Conservation (phyloP, 2,329 filamentous ascomycete species). For the Epichloe sp. region DNA sequence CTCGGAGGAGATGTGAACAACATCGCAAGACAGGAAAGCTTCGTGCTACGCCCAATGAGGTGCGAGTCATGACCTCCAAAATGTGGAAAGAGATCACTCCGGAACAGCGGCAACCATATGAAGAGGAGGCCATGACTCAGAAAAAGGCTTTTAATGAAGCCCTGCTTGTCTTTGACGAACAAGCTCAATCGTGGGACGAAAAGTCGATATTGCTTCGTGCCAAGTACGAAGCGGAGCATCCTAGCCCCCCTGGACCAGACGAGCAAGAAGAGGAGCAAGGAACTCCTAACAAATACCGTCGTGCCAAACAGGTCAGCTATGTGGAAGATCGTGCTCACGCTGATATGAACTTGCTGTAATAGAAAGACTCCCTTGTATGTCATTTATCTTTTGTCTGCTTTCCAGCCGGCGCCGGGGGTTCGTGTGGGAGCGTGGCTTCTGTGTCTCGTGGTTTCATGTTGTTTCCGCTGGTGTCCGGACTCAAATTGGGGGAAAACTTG, state of each 20-base stretch:
- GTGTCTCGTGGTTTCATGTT: background rate
- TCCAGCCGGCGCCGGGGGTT: background rate
- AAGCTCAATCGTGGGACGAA: conserved; percentile 59
- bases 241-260: conserved; percentile 16
- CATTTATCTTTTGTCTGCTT: background rate
- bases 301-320: conserved; percentile 26
- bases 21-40: conserved; percentile 49
- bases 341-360: conserved; percentile 11
- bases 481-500: background rate
- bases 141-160: conserved; percentile 51
- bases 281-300: conserved; percentile 19
- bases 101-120: conserved; percentile 63
- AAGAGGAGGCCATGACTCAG: conserved; percentile 58
- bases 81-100: conserved; percentile 75
- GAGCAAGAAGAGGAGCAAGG: conserved; percentile 11
- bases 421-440: background rate
- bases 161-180: conserved; percentile 45
- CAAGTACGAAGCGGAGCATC: conserved; percentile 40
- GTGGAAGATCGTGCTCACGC: conserved; percentile 18
- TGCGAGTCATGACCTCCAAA: conserved; percentile 71
- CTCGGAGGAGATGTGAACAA: conserved; percentile 47
- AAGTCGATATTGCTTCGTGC: conserved; percentile 42
- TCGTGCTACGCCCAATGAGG: conserved; percentile 61
- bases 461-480: background rate
- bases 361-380: background rate